Evolutionary conservation across 441 rosid species (phyloP), one percentile per base, ranked within the genome.

Genomic region (Gossypium davidsonii): DNA sequence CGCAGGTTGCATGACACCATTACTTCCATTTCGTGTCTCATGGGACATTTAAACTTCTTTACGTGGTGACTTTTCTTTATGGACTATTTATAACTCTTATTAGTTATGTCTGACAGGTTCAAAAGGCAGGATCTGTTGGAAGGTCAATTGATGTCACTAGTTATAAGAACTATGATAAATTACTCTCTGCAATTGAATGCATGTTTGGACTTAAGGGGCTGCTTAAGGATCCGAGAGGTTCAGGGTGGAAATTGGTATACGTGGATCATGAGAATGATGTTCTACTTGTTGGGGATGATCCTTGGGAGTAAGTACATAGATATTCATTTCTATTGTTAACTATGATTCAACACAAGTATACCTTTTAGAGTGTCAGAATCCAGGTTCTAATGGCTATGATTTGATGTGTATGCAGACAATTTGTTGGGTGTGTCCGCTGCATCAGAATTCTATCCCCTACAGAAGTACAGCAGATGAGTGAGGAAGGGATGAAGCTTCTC

Each of bases 391-490:
- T 76, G 62, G 51, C 46, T 31, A 48, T 58, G 66, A 6, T 67
- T 58, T 21, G 63, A 23, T 73, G 63, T 70, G 28, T 70, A 2
- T 76, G 71, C 83, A 96, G 98, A 78, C 98, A 91, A 73, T 96
- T 96, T 58, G 97, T 93, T 60, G 93, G 98, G 31, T 96, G 98
- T 28, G 99, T 96, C 26, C 92, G 92, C 26, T 93, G 99, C 87
- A 93, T 93, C 81, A 88, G 99, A 83, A 96, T 96, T 68, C 81
- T 96, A 65, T 96, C 99, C 0, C 99, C 99, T 44, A 79, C 90
- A 17, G 99, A 93, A 79, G 99, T 96, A 67, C 85, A 91, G 87
- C 94, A 96, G 84, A 91, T 93, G 99, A 96, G 98, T 31, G 98
- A 96, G 81, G 99, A 93, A 74, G 97, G 99, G 57, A 91, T 90